phyloP scores from a whole-genome alignment of 2,329 filamentous ascomycete species.

The Talaromyces sp. region DNA sequence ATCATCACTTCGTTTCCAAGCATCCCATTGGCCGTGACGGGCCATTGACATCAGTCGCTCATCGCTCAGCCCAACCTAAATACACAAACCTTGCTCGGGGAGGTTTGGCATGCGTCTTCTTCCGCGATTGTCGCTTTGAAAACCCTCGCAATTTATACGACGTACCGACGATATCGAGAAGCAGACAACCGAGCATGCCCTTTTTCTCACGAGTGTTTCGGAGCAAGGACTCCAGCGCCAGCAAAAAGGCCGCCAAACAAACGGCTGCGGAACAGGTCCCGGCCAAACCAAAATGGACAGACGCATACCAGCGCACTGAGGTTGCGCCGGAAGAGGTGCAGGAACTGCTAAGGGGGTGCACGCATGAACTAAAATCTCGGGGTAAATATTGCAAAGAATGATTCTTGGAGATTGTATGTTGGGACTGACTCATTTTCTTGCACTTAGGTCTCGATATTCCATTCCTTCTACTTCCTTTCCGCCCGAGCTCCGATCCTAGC shows the following conservation, averaged over 20 bases:
- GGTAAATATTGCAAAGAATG: constrained; percentile 55
- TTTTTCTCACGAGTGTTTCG: constrained; percentile 65
- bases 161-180: not conserved
- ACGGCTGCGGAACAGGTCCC: constrained; percentile 53
- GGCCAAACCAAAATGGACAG: constrained; percentile 75
- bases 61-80: not conserved
- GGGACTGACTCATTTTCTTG: constrained; percentile 16
- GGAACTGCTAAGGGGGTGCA: constrained; percentile 79
- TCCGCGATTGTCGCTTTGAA: not conserved
- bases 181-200: constrained; percentile 41
- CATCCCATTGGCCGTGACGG: constrained; percentile 6
- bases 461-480: constrained; percentile 90
- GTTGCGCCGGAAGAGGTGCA: constrained; percentile 89
- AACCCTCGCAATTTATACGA: no score
- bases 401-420: constrained; percentile 16
- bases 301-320: constrained; percentile 77
- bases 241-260: constrained; percentile 58
- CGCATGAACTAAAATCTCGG: constrained; percentile 87
- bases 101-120: constrained; percentile 9
- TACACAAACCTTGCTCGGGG: constrained; percentile 2
- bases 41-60: constrained; percentile 12
- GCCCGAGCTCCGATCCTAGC: constrained; percentile 86
- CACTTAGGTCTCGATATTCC: constrained; percentile 78
- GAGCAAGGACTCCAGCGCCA: constrained; percentile 65
- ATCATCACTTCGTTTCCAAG: constrained; percentile 1